Percentiles rank a stretch among this genome's conserved stretches.
Conservation (phyloP, 176 grass and related monocot genomes). For the Secale cereale region DNA sequence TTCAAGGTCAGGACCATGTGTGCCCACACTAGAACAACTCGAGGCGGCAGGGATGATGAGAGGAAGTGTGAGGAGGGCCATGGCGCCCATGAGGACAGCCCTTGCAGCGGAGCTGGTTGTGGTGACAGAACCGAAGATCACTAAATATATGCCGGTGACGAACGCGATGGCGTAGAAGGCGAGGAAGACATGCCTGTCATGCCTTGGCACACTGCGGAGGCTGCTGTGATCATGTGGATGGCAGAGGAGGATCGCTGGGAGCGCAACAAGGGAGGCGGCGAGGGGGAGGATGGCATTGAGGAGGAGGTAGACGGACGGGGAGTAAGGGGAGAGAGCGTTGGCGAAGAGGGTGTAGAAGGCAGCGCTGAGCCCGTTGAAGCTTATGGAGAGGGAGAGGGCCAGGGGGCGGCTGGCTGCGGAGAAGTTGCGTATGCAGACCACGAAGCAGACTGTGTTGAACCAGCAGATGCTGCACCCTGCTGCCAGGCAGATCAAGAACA, state of each 20-base stretch:
- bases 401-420: constrained; percentile 56
- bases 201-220: constrained; percentile 18
- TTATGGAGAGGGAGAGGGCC: constrained; percentile 82
- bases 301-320: constrained; percentile 67
- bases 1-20: constrained; percentile 14
- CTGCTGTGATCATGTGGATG: constrained; percentile 31
- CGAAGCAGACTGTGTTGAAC: constrained; percentile 99
- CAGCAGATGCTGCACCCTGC: constrained; percentile 93
- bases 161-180: constrained; percentile 69
- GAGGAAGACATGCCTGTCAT: constrained; percentile 62
- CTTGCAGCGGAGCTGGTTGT: constrained; percentile 30
- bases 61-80: constrained; percentile 66
- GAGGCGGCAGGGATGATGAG: constrained; percentile 58
- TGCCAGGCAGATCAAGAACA: constrained; percentile 74
- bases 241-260: constrained; percentile 57
- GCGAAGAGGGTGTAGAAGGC: constrained; percentile 72
- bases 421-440: constrained; percentile 82
- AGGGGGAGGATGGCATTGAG: constrained; percentile 75
- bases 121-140: constrained; percentile 62
- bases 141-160: constrained; percentile 67
- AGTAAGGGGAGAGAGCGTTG: constrained; percentile 39
- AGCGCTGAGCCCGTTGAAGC: constrained; percentile 88
- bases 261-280: constrained; percentile 42
- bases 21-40: constrained; percentile 12
- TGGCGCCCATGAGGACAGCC: constrained; percentile 56